Evolutionary conservation across 78 protist genomes (phyloP).

Genomic region (Dictyostelium firmibasis): DNA sequence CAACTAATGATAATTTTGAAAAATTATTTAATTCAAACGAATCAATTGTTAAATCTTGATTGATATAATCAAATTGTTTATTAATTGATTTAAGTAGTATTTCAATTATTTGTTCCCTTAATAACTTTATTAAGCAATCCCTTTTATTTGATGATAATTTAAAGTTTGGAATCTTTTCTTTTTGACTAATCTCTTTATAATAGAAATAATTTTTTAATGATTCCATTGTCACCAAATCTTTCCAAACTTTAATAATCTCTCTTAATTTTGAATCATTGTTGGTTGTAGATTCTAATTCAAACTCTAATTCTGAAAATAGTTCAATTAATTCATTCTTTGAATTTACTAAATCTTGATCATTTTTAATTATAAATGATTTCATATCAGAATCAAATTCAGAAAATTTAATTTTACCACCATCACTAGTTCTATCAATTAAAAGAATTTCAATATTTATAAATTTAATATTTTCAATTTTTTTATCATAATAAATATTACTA

Average conservation of each 20-base stretch:
- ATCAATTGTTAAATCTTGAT: background rate
- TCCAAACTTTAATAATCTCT: background rate
- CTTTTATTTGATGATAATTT: background rate
- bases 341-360: background rate
- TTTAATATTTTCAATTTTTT: background rate
- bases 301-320: background rate
- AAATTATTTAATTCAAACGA: background rate
- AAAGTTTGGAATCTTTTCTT: background rate
- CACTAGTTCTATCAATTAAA: background rate
- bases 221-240: background rate
- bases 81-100: background rate
- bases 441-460: background rate
- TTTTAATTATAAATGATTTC: background rate
- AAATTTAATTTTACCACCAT: background rate
- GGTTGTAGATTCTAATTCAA: background rate
- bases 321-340: background rate
- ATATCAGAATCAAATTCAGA: background rate
- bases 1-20: background rate
- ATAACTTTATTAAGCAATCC: background rate
- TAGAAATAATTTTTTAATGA: background rate
- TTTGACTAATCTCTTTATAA: background rate
- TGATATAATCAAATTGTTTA: background rate
- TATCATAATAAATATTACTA: background rate
- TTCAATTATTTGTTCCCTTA: background rate
- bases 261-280: background rate